Conservation (phyloP, 257 asterid genomes). For the Asclepias syriaca region DNA sequence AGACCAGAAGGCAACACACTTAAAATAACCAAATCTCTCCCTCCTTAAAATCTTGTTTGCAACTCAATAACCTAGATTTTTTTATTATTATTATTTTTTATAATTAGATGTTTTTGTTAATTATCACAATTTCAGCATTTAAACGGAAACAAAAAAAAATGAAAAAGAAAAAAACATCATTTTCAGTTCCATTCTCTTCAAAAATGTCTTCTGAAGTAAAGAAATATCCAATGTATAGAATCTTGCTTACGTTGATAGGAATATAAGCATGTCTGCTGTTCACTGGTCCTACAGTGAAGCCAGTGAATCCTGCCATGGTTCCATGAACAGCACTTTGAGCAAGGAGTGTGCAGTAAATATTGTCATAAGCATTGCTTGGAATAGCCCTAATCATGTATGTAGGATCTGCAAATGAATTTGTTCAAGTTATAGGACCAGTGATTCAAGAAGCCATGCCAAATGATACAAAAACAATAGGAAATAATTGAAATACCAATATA, state of each 20-base stretch:
- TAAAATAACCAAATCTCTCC: not conserved
- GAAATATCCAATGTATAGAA: not conserved
- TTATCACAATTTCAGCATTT: not conserved
- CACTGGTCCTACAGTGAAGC: slow-evolving; percentile 94
- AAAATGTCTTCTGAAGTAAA: not conserved
- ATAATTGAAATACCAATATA: slow-evolving; percentile 59
- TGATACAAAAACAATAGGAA: not conserved
- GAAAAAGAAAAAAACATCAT: too few species aligned
- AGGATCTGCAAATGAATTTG: slow-evolving; percentile 58
- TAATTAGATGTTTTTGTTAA: not conserved
- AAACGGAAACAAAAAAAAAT: not conserved
- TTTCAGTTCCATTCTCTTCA: not conserved
- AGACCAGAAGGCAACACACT: not conserved
- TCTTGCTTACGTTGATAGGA: slow-evolving; percentile 70
- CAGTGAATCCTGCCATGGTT: slow-evolving; percentile 96
- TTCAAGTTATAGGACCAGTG: slow-evolving; percentile 3
- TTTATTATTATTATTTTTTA: too few species aligned
- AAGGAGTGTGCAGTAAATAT: slow-evolving; percentile 94
- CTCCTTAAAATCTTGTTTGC: not conserved
- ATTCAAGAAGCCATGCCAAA: not conserved
- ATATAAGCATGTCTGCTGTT: slow-evolving; percentile 85
- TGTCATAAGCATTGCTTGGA: slow-evolving; percentile 95
- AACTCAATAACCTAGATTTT: not conserved
- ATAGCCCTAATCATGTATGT: slow-evolving; percentile 97
- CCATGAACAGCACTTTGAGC: slow-evolving; percentile 97